Base-by-base conservation (phyloP, 169 alveolate genomes). In the Prorocentrum cordatum region DNA sequence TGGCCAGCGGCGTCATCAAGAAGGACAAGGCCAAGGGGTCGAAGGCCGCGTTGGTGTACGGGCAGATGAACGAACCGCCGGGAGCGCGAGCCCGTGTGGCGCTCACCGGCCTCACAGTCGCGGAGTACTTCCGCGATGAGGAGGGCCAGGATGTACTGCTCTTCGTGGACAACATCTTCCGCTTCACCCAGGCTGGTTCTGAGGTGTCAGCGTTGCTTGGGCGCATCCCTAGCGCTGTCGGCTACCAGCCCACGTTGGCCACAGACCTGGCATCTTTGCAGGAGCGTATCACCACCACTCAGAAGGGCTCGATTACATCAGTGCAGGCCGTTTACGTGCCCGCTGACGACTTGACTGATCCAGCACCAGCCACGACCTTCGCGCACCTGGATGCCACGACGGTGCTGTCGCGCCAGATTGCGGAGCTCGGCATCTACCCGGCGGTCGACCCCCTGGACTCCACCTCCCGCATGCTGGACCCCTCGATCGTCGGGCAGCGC, bases 11-110 rank as follows among this genome's bases (percentile, higher is more conserved):
- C 24, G 91, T 45, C 39, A 79, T 79, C 64, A 54, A 58, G 89
- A 32, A 77, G 62, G 68, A 80, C 80, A 80, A 80, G 50, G 90
- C 90, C 6, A 77, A 77, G 3, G 90, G 90, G 9, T 80, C 90
- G 58, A 80, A 97, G 94, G 98, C 99, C 12, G 98, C 99, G 64
- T 95, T 97, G 83, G 99, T 97, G 70, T 97, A 96, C 94, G 99
- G 99, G 18, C 98, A 98, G 95, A 97, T 97, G 99, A 98, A 98
- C 94, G 99, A 97, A 92, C 99, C 99, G 16, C 99, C 99, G 12
- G 99, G 99, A 67, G 99, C 99, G 42, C 97, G 99, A 62, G 99
- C 99, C 31, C 95, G 99, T 64, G 94, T 98, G 73, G 99, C 99
- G 16, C 95, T 98, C 47, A 97, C 99, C 45, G 99, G 99, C 31